Percentiles rank a stretch among this genome's conserved stretches.
These are phyloP conservation scores for Thelonectria blattea DNA, from an alignment of 2,329 filamentous ascomycete genomes.

Conservation along the genomic window DNA sequence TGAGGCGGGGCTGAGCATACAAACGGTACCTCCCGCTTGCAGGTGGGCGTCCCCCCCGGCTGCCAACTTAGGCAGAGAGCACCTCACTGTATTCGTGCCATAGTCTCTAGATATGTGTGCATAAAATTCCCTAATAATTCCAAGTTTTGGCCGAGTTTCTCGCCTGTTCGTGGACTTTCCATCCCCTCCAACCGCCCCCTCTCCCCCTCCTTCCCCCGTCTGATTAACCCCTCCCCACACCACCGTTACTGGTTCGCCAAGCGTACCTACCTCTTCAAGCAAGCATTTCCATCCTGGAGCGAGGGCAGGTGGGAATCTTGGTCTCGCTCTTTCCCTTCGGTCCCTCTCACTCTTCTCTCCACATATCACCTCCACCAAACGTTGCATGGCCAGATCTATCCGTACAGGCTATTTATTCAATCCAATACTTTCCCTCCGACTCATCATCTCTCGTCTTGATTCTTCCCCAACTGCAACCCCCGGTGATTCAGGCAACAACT, in stretches of 20 bases:
- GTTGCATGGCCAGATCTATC: not conserved
- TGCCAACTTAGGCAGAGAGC: not conserved
- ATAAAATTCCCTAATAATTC: too few species aligned
- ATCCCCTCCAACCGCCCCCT: constrained; percentile 6
- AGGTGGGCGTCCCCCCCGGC: not conserved
- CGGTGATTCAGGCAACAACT: constrained; percentile 4
- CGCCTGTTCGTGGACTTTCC: not conserved
- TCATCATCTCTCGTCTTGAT: not conserved
- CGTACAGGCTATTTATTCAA: not conserved
- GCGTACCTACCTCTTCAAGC: not conserved
- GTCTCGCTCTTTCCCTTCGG: not conserved
- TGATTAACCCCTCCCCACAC: constrained; percentile 1
- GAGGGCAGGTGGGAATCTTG: not conserved
- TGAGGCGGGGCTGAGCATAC: not conserved
- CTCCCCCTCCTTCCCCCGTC: not conserved
- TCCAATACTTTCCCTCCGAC: not conserved
- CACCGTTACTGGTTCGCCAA: not conserved
- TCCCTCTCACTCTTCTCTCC: not conserved
- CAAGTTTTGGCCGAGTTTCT: too few species aligned
- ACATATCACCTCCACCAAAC: constrained; percentile 9
- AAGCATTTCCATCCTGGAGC: not conserved
- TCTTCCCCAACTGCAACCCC: not conserved
- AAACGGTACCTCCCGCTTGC: constrained; percentile 4
- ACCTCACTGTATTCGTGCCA: too few species aligned
- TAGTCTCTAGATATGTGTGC: too few species aligned